Base-by-base conservation (phyloP, 2,329 filamentous ascomycete genomes). In the Exutisphaerella laricina region DNA sequence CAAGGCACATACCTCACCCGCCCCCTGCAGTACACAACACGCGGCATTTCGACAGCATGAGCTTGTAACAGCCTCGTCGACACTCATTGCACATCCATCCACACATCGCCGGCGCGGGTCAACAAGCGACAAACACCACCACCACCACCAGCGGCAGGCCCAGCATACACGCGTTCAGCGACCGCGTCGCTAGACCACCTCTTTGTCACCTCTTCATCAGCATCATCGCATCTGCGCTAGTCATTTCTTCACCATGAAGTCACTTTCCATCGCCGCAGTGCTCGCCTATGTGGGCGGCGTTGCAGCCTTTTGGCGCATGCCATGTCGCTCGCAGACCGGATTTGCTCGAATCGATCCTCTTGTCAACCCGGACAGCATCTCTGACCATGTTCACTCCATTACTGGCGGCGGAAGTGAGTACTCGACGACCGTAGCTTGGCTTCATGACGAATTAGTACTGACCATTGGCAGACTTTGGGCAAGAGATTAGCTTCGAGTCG, bases 271-370 rank as follows among this genome's bases (percentile, higher is more conserved):
- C 43, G 28, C 48, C n/a, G n/a, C n/a, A n/a, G n/a, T n/a, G n/a
- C n/a, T n/a, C n/a, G n/a, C n/a, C n/a, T n/a, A n/a, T n/a, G n/a
- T n/a, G n/a, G 50, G 57, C 50, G 50, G 48, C 48, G 60, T 48
- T 23, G 50, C 58, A 55, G 88, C 84, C 46, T 95, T 95, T 67
- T 95, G 86, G 86, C 86, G 88, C 61, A 85, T 95, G 76, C 84
- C 87, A 57, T 95, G 88, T 66, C 83, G 78, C 54, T 81, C 80
- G 43, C 75, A 77, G 34, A 72, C 80, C 52, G 85, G 80, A 49
- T 63, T 86, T 44, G 84, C 79, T 37, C 78, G 86, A 44, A 71
- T 94, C 29, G 88, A 95, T 60, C 88, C 88, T 13, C 72, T 95
- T 43, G 73, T 92, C 43, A 73, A 78, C 45, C 75, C 75, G 2